Evolutionary conservation across 1,284 basidiomycete genomes (phyloP).

Genomic region (Malassezia slooffiae): DNA sequence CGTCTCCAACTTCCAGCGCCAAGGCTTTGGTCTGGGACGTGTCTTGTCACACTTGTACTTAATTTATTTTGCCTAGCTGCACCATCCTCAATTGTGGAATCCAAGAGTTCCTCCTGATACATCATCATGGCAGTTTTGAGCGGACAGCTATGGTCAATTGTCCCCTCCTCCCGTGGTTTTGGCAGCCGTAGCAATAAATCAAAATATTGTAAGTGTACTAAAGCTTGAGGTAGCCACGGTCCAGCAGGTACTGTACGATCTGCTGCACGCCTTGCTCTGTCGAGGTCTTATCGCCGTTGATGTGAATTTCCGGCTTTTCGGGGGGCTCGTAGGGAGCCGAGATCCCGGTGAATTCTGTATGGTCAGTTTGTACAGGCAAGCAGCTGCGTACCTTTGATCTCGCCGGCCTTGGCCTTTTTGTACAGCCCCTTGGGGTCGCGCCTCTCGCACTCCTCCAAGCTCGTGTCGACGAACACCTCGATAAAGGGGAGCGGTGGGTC

Average conservation of each 20-base stretch:
- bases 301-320: slow-evolving; percentile 74
- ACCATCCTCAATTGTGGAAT: no score
- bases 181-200: no score
- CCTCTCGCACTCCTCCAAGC: slow-evolving; percentile 72
- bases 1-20: no score
- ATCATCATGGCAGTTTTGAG: no score
- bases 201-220: no score
- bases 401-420: slow-evolving; percentile 87
- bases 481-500: slow-evolving; percentile 66
- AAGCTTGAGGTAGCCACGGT: slow-evolving; percentile 49
- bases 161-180: no score
- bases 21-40: no score
- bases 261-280: slow-evolving; percentile 68
- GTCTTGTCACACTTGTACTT: no score
- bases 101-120: no score
- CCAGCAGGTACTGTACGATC: slow-evolving; percentile 70
- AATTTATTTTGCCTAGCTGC: no score
- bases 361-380: background rate
- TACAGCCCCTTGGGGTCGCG: slow-evolving; percentile 96
- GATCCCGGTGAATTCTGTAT: slow-evolving; percentile 89
- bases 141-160: no score
- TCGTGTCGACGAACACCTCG: slow-evolving; percentile 85
- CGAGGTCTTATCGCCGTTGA: slow-evolving; percentile 71
- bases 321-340: slow-evolving; percentile 95
- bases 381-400: slow-evolving; percentile 70